Evolutionary conservation across 129 eudicot genomes (phyloP).

Genomic region (Scalesia atractyloides): DNA sequence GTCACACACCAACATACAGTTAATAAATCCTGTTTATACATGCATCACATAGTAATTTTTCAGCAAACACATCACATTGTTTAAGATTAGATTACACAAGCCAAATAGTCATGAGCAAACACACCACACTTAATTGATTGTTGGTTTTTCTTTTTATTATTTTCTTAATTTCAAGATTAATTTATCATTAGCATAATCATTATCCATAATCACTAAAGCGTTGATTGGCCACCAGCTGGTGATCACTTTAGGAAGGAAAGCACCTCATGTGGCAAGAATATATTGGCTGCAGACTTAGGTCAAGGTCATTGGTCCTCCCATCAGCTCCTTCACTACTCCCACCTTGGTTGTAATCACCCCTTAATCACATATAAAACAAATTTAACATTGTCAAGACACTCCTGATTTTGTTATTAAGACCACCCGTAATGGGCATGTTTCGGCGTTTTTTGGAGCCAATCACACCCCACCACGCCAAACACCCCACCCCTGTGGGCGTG

Average conservation of each 20-base stretch:
- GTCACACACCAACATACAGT: conserved; percentile 20
- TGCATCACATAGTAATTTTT: conserved; percentile 19
- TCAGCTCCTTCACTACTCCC: conserved; percentile 41
- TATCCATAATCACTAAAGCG: conserved; percentile 24
- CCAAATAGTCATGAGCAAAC: conserved; percentile 12
- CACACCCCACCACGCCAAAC: no score
- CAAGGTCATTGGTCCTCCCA: conserved; percentile 69
- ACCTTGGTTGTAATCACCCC: conserved; percentile 54
- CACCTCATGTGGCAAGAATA: conserved; percentile 77
- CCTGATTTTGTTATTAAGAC: neutral
- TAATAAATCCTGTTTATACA: conserved; percentile 28
- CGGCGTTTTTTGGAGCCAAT: no score
- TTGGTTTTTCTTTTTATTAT: conserved; percentile 14
- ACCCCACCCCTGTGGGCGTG: no score
- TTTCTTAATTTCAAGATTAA: conserved; percentile 12
- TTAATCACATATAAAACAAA: conserved; percentile 25
- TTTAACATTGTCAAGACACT: neutral
- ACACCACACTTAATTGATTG: conserved; percentile 22
- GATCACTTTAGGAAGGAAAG: conserved; percentile 43
- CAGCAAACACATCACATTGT: conserved; percentile 20
- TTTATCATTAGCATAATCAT: conserved; percentile 23
- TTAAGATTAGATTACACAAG: conserved; percentile 16
- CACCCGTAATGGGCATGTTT: no score
- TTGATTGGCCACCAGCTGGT: neutral
- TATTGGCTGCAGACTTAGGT: conserved; percentile 77